Evolutionary conservation across 2,329 filamentous ascomycete genomes (phyloP).

Genomic region (Mycosphaerelloides madeirae): DNA sequence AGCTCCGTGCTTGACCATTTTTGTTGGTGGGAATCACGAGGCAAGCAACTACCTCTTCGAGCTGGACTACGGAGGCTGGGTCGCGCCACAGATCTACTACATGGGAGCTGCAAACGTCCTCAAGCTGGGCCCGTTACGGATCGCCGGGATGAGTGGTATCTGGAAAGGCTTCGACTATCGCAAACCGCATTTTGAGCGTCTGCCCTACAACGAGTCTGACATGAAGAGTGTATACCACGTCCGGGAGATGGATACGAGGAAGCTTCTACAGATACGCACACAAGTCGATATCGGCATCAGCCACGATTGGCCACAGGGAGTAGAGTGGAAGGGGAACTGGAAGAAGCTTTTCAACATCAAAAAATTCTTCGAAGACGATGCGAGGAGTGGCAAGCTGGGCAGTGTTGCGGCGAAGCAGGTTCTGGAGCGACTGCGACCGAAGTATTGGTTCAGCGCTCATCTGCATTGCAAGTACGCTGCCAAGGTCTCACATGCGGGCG

Average conservation of each 20-base stretch:
- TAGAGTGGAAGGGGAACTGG: conserved; percentile 74
- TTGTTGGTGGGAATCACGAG: conserved; percentile 93
- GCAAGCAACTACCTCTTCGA: conserved; percentile 87
- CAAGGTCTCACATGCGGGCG: conserved; percentile 43
- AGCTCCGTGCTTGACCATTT: conserved; percentile 86
- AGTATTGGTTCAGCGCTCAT: conserved; percentile 86
- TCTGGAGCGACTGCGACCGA: conserved; percentile 73
- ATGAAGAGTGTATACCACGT: conserved; percentile 83
- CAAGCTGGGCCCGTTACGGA: conserved; percentile 75
- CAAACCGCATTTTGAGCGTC: conserved; percentile 74
- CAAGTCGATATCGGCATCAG: conserved; percentile 89
- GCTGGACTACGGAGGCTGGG: conserved; percentile 95
- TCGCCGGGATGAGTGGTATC: conserved; percentile 87
- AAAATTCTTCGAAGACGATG: conserved; percentile 69
- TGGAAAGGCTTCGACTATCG: conserved; percentile 90
- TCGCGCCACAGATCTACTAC: conserved; percentile 95
- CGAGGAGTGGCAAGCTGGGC: conserved; percentile 68
- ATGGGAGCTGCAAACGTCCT: conserved; percentile 88
- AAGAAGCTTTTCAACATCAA: conserved; percentile 67
- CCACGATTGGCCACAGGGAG: conserved; percentile 87
- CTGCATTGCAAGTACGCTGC: conserved; percentile 85
- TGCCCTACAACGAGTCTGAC: conserved; percentile 76
- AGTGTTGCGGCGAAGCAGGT: conserved; percentile 75
- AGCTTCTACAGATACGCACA: conserved; percentile 75
- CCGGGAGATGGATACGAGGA: conserved; percentile 83